phyloP scores from a whole-genome alignment of 768 basidiomycete species.

The Podaxis rugospora region DNA sequence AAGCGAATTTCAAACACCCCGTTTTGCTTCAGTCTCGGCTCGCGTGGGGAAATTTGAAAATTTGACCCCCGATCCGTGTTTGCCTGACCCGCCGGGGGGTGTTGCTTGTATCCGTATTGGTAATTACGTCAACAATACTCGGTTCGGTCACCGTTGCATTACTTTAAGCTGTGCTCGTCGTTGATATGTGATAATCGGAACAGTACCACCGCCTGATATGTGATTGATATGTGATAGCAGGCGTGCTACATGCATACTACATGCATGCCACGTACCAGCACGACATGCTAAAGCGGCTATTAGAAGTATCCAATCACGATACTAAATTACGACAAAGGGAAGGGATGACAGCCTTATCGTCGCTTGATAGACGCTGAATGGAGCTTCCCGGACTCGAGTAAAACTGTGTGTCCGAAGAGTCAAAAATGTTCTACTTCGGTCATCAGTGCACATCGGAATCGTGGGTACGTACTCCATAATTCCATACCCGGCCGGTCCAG shows the following conservation, averaged over 20 bases:
- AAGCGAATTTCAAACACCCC: neutral
- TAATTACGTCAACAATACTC: too few species aligned
- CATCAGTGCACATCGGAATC: neutral
- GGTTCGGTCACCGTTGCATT: too few species aligned
- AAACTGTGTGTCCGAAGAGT: neutral
- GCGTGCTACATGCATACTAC: too few species aligned
- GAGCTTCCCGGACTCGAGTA: neutral
- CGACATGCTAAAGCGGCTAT: too few species aligned
- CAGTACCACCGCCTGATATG: too few species aligned
- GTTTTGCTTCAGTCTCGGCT: neutral
- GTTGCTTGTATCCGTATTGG: too few species aligned
- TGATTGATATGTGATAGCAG: too few species aligned
- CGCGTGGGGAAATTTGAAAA: neutral
- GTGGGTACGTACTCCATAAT: too few species aligned
- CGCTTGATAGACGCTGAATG: neutral
- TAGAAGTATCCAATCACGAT: neutral
- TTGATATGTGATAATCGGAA: too few species aligned
- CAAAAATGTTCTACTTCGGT: neutral
- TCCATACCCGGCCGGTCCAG: too few species aligned
- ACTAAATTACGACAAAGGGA: neutral
- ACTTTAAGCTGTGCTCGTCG: too few species aligned
- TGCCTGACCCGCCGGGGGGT: neutral
- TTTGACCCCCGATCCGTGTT: neutral
- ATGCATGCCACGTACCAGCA: too few species aligned
- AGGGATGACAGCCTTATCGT: neutral